Evolutionary conservation across 805 yeast genomes (phyloP).

Genomic region (Ogataea glucozyma): DNA sequence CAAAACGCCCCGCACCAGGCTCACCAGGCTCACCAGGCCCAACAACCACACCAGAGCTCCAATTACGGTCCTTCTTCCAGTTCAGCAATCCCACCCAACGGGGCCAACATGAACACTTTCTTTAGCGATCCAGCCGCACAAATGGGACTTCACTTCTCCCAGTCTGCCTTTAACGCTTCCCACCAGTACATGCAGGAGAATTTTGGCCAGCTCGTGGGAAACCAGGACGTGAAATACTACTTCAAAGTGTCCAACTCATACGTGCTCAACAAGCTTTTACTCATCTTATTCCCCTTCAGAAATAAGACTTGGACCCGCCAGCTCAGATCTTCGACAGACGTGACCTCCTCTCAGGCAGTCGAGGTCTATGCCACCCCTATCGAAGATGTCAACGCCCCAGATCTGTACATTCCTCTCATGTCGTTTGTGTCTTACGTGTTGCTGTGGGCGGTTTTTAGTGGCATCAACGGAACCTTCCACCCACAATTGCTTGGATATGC

Average conservation of each 20-base stretch:
- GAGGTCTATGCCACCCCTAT: constrained; percentile 68
- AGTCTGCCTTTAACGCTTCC: constrained; percentile 78
- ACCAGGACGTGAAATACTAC: constrained; percentile 71
- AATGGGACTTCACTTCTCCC: constrained; percentile 86
- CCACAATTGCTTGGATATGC: constrained; percentile 89
- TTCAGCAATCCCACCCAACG: constrained; percentile 19
- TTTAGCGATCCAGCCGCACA: constrained; percentile 79
- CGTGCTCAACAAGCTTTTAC: constrained; percentile 68
- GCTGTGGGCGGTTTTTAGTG: constrained; percentile 80
- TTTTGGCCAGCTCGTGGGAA: constrained; percentile 51
- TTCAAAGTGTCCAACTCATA: constrained; percentile 91
- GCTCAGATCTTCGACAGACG: constrained; percentile 38
- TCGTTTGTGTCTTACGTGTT: constrained; percentile 85
- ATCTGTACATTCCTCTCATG: constrained; percentile 94
- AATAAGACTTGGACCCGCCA: constrained; percentile 81
- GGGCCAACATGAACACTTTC: constrained; percentile 40
- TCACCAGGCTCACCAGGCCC: constrained; percentile 20
- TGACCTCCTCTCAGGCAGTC: constrained; percentile 33
- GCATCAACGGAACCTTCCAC: constrained; percentile 85
- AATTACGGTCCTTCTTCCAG: constrained; percentile 20
- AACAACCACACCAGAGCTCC: constrained; percentile 31
- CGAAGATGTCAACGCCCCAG: constrained; percentile 93
- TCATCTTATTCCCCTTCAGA: constrained; percentile 83
- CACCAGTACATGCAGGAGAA: constrained; percentile 78
- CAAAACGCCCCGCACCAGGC: constrained; percentile 26